phyloP scores from a whole-genome alignment of 805 yeast genomes.

The Scheffersomyces lignosus region DNA sequence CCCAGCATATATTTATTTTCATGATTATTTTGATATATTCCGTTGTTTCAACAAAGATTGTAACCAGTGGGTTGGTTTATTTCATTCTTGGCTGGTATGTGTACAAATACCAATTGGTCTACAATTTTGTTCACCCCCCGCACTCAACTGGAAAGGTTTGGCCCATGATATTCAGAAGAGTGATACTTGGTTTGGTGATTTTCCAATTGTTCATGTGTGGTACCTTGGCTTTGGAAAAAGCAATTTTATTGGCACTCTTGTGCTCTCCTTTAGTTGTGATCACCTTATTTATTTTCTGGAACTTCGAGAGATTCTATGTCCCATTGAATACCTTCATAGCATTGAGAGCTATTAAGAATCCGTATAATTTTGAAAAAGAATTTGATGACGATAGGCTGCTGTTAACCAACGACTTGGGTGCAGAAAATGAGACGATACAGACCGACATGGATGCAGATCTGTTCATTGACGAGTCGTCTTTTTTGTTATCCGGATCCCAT shows the following conservation, averaged over 20 bases:
- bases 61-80: conserved; percentile 57
- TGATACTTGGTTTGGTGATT: conserved; percentile 53
- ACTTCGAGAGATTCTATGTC: conserved; percentile 53
- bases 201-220: conserved; percentile 67
- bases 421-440: conserved; percentile 8
- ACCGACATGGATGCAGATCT: conserved; percentile 12
- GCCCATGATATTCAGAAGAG: conserved; percentile 61
- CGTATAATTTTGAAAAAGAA: conserved; percentile 39
- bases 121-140: conserved; percentile 62
- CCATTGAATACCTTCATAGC: conserved; percentile 60
- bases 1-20: conserved; percentile 60
- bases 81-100: conserved; percentile 58
- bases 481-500: conserved; percentile 18
- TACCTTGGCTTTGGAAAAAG: conserved; percentile 59
- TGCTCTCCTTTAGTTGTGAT: conserved; percentile 50
- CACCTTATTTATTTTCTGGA: conserved; percentile 46
- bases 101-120: conserved; percentile 61
- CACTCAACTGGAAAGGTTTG: conserved; percentile 68
- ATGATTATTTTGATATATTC: conserved; percentile 60
- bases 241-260: conserved; percentile 48
- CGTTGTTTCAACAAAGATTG: conserved; percentile 60
- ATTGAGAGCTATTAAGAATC: conserved; percentile 53
- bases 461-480: conserved; percentile 21
- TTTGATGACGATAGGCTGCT: conserved; percentile 36
- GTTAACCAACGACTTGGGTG: conserved; percentile 2